Percentiles rank a stretch among this genome's conserved stretches.
Conservation (phyloP, 352 stramenopile genomes). For the Globisporangium cederbergense region DNA sequence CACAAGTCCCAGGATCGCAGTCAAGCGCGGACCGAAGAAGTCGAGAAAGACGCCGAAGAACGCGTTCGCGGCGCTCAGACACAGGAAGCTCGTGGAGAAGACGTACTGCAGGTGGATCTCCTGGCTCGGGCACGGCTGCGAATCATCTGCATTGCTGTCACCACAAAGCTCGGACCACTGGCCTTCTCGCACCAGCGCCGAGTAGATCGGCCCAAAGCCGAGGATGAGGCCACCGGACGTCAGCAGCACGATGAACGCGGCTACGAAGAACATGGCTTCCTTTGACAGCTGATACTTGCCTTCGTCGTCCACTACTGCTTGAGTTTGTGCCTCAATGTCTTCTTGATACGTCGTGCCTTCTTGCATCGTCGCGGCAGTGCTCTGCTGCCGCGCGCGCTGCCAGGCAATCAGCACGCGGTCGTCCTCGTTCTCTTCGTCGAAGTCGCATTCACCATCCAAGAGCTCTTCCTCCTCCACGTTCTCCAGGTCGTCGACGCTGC, state of each 20-base stretch:
- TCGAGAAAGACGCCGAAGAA: slow-evolving; percentile 78
- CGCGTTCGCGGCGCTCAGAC: slow-evolving; percentile 74
- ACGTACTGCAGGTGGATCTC: slow-evolving; percentile 76
- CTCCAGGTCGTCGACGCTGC: background rate
- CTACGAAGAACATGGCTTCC: slow-evolving; percentile 61
- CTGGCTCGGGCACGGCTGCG: slow-evolving; percentile 44
- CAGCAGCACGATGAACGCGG: slow-evolving; percentile 51
- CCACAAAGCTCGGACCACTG: slow-evolving; percentile 70
- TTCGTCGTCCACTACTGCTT: background rate
- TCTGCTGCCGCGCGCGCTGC: slow-evolving; percentile 3
- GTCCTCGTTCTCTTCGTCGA: background rate
- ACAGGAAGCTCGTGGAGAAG: slow-evolving; percentile 76
- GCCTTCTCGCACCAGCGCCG: slow-evolving; percentile 51
- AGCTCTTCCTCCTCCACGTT: slow-evolving; percentile 3
- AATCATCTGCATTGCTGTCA: background rate
- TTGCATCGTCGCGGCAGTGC: background rate
- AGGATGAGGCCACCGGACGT: slow-evolving; percentile 72
- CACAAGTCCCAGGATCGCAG: slow-evolving; percentile 47
- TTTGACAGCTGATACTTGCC: slow-evolving; percentile 39
- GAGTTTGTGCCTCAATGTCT: background rate
- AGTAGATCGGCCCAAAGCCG: slow-evolving; percentile 77
- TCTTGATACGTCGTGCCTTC: background rate
- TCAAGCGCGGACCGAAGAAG: slow-evolving; percentile 52
- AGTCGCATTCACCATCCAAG: background rate
- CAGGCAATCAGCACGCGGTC: slow-evolving; percentile 2